Conservation (phyloP, 176 grass and related monocot species). For the Oryza longistaminata region DNA sequence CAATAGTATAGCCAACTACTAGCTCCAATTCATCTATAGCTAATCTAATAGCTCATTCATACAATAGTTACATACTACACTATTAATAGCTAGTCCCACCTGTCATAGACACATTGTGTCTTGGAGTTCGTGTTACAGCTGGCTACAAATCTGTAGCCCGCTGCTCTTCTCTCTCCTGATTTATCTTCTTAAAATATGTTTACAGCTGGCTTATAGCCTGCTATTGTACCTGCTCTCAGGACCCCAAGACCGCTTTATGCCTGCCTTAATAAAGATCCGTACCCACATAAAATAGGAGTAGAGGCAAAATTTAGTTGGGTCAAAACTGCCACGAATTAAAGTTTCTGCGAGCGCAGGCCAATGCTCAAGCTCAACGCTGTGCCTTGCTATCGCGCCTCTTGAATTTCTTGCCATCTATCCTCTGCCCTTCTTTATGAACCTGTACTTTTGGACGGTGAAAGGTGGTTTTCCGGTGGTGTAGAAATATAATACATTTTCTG, state of each 20-base stretch:
- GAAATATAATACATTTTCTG: neutral
- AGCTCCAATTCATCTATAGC: too few relatives aligned
- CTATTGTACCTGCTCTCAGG: too few relatives aligned
- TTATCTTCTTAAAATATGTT: too few relatives aligned
- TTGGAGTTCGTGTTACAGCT: too few relatives aligned
- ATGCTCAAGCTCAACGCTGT: neutral
- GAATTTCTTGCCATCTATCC: conserved; percentile 20
- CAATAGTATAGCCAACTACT: too few relatives aligned
- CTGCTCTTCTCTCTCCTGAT: too few relatives aligned
- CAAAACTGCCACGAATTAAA: conserved; percentile 35
- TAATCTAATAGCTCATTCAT: too few relatives aligned
- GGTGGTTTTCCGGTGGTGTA: neutral
- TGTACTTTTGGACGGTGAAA: neutral
- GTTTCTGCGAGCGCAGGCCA: conserved; percentile 10
- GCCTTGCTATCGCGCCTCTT: neutral
- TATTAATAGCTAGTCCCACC: too few relatives aligned
- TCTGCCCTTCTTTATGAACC: neutral
- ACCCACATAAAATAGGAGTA: conserved; percentile 3
- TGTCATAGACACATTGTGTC: too few relatives aligned
- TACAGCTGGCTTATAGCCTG: too few relatives aligned
- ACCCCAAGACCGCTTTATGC: conserved; percentile 21
- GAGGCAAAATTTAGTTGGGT: conserved; percentile 21
- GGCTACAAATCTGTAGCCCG: too few relatives aligned
- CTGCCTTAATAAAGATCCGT: conserved; percentile 16
- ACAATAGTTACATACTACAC: too few relatives aligned